A percentile compares a stretch with the other conserved stretches of the same genome.
These are phyloP conservation scores for Pseudoneurospora amorphoporcata DNA, from an alignment of 495 filamentous ascomycete genomes.

Conservation along the genomic window DNA sequence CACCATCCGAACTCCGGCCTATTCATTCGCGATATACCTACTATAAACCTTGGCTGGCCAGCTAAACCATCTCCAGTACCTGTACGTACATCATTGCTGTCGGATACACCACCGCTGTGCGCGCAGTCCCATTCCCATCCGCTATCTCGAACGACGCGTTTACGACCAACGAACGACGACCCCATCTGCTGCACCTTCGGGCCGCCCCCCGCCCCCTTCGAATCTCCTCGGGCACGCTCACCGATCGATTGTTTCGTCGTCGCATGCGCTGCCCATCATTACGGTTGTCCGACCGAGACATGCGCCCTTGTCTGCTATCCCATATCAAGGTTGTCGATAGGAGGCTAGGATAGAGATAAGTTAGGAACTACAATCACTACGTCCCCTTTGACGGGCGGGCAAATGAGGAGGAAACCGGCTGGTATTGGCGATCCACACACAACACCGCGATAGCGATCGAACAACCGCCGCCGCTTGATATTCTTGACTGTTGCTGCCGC, in stretches of 20 bases:
- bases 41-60: not conserved
- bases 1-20: conserved; percentile 1
- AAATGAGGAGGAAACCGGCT: not conserved
- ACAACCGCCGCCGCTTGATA: not conserved
- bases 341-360: conserved; percentile 20
- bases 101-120: not conserved
- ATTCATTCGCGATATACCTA: not conserved
- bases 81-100: not conserved
- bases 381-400: not conserved
- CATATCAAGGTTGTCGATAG: conserved; percentile 17
- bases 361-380: not conserved
- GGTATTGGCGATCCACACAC: not conserved
- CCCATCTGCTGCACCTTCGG: not conserved
- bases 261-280: conserved; percentile 10
- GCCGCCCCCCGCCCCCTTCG: not conserved
- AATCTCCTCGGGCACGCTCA: not conserved
- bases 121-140: not conserved
- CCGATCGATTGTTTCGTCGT: not conserved
- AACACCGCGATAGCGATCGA: not conserved
- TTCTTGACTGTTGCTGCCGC: not conserved
- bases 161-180: not conserved
- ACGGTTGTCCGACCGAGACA: conserved; percentile 17
- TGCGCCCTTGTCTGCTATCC: conserved; percentile 19
- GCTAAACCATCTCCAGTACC: not conserved
- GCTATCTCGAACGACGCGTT: not conserved